phyloP scores from a whole-genome alignment of 306 rosid species.

The Lupinus albus region DNA sequence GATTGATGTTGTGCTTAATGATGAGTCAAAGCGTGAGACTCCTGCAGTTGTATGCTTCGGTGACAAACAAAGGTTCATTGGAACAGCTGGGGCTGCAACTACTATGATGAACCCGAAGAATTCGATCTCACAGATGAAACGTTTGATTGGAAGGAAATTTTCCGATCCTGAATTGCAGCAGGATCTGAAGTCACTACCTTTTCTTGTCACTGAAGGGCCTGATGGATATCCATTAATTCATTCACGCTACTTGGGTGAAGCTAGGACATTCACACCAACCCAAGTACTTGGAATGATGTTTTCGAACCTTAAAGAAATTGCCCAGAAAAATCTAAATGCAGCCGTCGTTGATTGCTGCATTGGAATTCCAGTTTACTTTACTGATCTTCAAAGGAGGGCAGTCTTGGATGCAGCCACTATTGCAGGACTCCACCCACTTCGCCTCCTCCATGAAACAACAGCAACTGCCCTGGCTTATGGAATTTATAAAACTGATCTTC shows the following conservation, averaged over 20 bases:
- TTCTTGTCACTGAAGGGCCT: conserved; percentile 72
- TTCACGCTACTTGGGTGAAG: conserved; percentile 72
- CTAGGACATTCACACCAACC: conserved; percentile 69
- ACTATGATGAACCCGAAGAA: conserved; percentile 95
- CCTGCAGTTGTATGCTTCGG: conserved; percentile 97
- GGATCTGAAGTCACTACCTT: conserved; percentile 78
- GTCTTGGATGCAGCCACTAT: conserved; percentile 87
- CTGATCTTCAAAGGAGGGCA: conserved; percentile 93
- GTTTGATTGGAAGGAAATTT: conserved; percentile 72
- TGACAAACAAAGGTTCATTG: conserved; percentile 88
- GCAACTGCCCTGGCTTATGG: conserved; percentile 97
- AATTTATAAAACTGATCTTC: conserved; percentile 90
- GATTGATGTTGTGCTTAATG: conserved; percentile 92
- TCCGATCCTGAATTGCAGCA: conserved; percentile 80
- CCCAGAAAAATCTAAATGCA: conserved; percentile 76
- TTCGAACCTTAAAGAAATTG: conserved; percentile 76
- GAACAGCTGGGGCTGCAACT: conserved; percentile 94
- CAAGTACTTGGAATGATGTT: conserved; percentile 85
- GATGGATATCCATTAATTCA: conserved; percentile 88
- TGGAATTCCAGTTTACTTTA: conserved; percentile 90
- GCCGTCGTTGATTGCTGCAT: conserved; percentile 92
- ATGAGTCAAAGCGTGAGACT: conserved; percentile 94
- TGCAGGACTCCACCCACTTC: conserved; percentile 91
- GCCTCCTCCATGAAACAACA: conserved; percentile 83
- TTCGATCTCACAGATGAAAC: conserved; percentile 79